Percentiles rank a stretch among this genome's conserved stretches.
Evolutionary conservation across 208 protist species (phyloP).

Genomic region (Leishmania tarentolae): DNA sequence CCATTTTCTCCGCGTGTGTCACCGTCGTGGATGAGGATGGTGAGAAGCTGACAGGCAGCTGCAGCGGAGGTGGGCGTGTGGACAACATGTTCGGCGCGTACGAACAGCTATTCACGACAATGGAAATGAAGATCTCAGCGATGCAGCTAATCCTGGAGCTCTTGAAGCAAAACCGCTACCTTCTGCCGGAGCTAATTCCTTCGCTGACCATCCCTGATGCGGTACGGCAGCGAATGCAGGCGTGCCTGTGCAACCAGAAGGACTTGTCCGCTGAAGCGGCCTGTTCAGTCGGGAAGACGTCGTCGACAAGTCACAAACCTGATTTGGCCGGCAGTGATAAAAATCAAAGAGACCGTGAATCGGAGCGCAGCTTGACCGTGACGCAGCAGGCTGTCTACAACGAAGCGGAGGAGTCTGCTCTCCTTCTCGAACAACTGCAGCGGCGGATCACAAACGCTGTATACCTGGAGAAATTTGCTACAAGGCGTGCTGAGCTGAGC

Average conservation of each 20-base stretch:
- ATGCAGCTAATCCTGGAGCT: conserved; percentile 11
- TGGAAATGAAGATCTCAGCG: neutral
- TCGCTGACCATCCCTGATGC: conserved; percentile 10
- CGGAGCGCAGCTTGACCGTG: neutral
- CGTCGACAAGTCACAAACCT: neutral
- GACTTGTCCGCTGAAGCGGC: neutral
- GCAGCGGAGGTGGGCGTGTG: neutral
- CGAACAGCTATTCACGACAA: conserved; percentile 16
- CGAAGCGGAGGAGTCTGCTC: conserved; percentile 45
- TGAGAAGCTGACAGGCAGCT: neutral
- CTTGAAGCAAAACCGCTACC: neutral
- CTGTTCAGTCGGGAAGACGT: neutral
- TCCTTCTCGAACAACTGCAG: conserved; percentile 46
- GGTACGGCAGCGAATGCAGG: conserved; percentile 24
- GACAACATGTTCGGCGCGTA: conserved; percentile 26
- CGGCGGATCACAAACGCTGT: conserved; percentile 54
- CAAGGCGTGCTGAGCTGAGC: conserved; percentile 60
- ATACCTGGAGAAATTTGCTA: conserved; percentile 74
- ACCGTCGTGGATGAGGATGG: conserved; percentile 27
- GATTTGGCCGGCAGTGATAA: neutral
- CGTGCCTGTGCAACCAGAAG: conserved; percentile 19
- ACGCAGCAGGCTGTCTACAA: neutral
- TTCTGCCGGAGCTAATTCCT: conserved; percentile 21
- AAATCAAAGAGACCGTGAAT: neutral
- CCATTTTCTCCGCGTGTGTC: conserved; percentile 17